Conservation (phyloP, 257 asterid genomes). For the Scutellaria baicalensis region DNA sequence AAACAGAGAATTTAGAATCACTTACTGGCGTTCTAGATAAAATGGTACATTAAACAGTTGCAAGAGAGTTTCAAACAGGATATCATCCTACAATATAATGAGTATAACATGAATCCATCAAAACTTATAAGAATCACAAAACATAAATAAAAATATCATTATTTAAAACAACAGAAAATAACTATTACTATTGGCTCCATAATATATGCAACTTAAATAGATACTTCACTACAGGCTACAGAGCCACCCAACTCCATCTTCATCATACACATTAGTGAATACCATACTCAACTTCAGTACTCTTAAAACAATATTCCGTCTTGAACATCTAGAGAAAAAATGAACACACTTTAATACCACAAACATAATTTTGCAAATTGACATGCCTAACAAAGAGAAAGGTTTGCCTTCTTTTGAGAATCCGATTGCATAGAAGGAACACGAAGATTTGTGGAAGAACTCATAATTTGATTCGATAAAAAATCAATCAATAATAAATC, state of each 20-base stretch:
- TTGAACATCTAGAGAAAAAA: background rate
- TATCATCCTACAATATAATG: conserved; percentile 62
- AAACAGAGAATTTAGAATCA: conserved; percentile 3
- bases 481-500: too few relatives aligned
- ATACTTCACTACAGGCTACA: background rate
- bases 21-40: conserved; percentile 38
- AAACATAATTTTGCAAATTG: background rate
- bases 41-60: conserved; percentile 48
- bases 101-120: background rate
- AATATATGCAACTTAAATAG: background rate
- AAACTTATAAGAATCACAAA: background rate
- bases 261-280: background rate
- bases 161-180: background rate
- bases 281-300: background rate
- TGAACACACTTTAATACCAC: too few relatives aligned
- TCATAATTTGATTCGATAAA: too few relatives aligned
- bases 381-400: background rate
- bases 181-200: background rate
- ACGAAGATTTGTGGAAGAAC: too few relatives aligned
- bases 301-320: background rate
- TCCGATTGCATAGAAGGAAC: too few relatives aligned
- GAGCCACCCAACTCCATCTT: background rate
- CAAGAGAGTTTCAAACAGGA: conserved; percentile 79
- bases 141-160: background rate
- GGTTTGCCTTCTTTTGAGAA: background rate